Conservation (phyloP, 306 rosid genomes). For the Dryas octopetala region DNA sequence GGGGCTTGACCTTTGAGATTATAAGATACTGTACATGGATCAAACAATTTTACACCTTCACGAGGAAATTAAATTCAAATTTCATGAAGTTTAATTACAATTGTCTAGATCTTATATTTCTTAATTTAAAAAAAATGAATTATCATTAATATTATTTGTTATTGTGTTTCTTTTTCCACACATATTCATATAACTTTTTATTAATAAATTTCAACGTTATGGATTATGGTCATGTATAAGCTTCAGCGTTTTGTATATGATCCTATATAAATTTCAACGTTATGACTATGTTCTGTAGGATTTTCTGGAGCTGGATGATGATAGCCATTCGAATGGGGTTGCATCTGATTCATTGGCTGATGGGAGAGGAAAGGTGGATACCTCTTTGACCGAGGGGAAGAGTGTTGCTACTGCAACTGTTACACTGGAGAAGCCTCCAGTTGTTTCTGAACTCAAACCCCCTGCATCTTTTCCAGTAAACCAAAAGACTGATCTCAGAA, state of each 20-base stretch:
- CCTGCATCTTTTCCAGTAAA: conserved; percentile 24
- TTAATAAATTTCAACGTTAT: neutral
- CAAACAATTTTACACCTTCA: no score
- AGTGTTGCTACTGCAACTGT: conserved; percentile 28
- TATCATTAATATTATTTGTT: neutral
- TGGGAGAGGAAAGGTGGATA: conserved; percentile 39
- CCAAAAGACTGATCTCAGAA: conserved; percentile 27
- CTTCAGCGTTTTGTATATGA: no score
- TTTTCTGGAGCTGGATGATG: conserved; percentile 76
- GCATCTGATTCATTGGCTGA: conserved; percentile 31
- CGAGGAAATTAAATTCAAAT: neutral
- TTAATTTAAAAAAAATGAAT: neutral
- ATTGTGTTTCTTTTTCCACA: no score
- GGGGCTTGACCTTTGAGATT: neutral
- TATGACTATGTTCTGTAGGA: conserved; percentile 41
- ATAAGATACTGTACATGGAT: neutral
- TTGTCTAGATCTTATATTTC: neutral
- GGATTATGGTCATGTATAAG: conserved; percentile 6
- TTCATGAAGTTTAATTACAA: neutral
- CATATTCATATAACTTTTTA: neutral
- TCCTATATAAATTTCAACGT: neutral
- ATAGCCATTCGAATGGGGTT: conserved; percentile 44
- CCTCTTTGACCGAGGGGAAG: conserved; percentile 31
- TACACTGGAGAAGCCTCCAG: conserved; percentile 33
- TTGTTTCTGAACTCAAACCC: conserved; percentile 33